phyloP scores from a whole-genome alignment of 1,139 yeast genomes.

The Blastobotrys buckinghamii region DNA sequence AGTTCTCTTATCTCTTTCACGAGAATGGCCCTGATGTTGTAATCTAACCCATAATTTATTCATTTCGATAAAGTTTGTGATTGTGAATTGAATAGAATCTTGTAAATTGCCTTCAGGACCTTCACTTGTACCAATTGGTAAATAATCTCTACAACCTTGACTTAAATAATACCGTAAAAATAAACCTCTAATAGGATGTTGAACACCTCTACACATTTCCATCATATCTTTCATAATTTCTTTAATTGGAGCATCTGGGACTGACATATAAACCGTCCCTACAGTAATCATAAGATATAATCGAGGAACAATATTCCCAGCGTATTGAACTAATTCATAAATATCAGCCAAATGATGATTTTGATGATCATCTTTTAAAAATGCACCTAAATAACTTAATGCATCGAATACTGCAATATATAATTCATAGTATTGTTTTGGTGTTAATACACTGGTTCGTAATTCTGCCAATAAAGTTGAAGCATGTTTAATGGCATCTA shows the following conservation, averaged over 20 bases:
- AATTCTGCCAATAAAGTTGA: slow-evolving; percentile 78
- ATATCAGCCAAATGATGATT: slow-evolving; percentile 80
- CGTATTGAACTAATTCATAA: slow-evolving; percentile 91
- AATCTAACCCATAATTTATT: slow-evolving; percentile 94
- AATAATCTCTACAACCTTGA: slow-evolving; percentile 70
- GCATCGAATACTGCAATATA: slow-evolving; percentile 85
- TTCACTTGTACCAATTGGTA: slow-evolving; percentile 40
- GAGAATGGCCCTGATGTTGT: slow-evolving; percentile 92
- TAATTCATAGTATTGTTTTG: slow-evolving; percentile 90
- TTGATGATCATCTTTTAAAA: slow-evolving; percentile 61
- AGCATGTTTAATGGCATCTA: slow-evolving; percentile 87
- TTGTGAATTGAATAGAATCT: slow-evolving; percentile 66
- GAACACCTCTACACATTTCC: slow-evolving; percentile 98
- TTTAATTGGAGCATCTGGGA: slow-evolving; percentile 71
- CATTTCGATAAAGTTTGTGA: slow-evolving; percentile 92
- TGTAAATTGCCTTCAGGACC: slow-evolving; percentile 45
- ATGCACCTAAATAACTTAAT: slow-evolving; percentile 59
- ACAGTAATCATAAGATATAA: slow-evolving; percentile 92
- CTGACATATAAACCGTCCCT: slow-evolving; percentile 81
- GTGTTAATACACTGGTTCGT: slow-evolving; percentile 68
- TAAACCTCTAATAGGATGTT: slow-evolving; percentile 83
- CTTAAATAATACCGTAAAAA: slow-evolving; percentile 84
- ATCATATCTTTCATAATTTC: slow-evolving; percentile 95
- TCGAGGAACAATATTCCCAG: slow-evolving; percentile 86
- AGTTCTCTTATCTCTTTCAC: slow-evolving; percentile 68